Base-by-base conservation (phyloP, 2,329 filamentous ascomycete genomes). In the Rhinocladiella mackenziei region DNA sequence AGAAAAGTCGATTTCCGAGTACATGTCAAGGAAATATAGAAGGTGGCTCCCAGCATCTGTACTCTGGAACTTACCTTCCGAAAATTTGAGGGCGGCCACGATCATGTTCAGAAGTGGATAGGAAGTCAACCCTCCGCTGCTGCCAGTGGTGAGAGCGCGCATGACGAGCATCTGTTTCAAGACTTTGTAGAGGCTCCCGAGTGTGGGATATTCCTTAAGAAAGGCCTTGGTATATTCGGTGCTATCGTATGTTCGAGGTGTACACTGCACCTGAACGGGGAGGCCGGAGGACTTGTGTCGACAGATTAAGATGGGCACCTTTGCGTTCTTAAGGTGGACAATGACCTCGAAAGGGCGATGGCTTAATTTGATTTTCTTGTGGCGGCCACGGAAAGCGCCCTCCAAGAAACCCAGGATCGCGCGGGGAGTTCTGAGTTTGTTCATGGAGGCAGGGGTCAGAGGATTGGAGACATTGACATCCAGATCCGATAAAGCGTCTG, bases 91-190 rank as follows among this genome's bases (percentile, higher is more conserved):
- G 19, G 72, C 70, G 4, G 76, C 74, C 10, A 75, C 71, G 13
- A 81, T 60, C 66, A 81, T 74, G 63, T 79, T 74, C 55, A 78
- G 69, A 7, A 79, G 62, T 9, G 70, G 65, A 55, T 81, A 78
- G 0, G 75, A 71, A 11, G 70, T 70, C 23, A 81, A 60, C 1
- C 75, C 74, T n/a, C 71, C 70, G 2, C 60, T 56, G 41, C 62
- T 68, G 13, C 72, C 66, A 39, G 74, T 69, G 22, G 68, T 66
- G 2, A 81, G 58, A 17, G 66, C 67, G 28, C 74, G 69, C 15
- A 73, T 62, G 39, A 75, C 67, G 29, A 83, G 63, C 11, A 70
- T 63, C 37, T 71, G 65, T 50, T 75, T 76, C 18, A 76, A 45
- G 8, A 74, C 56, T 20, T 66, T 61, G 56, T 75, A 81, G 6